A percentile compares a stretch with the other conserved stretches of the same genome.
These are phyloP conservation scores for Boletellus sp. DNA, from an alignment of 1,284 basidiomycete species.

Conservation along the genomic window DNA sequence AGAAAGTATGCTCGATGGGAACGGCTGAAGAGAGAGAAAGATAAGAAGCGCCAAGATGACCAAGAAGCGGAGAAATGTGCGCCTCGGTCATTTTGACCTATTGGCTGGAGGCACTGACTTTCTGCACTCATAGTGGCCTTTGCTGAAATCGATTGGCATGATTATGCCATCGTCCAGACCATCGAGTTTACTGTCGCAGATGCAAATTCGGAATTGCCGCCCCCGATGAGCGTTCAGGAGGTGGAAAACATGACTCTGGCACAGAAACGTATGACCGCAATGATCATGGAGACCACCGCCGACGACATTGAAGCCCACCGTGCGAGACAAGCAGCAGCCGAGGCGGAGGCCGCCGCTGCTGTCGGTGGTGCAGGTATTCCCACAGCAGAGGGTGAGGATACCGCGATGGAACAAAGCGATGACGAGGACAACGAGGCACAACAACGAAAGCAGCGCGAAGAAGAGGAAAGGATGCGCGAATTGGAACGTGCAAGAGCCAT, in stretches of 20 bases:
- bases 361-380: slow-evolving; percentile 55
- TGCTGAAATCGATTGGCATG: slow-evolving; percentile 98
- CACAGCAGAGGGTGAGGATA: slow-evolving; percentile 52
- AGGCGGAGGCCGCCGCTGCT: slow-evolving; percentile 71
- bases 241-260: slow-evolving; percentile 95
- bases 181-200: slow-evolving; percentile 97
- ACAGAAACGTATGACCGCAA: slow-evolving; percentile 96
- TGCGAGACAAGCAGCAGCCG: slow-evolving; percentile 74
- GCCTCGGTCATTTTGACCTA: slow-evolving; percentile 26
- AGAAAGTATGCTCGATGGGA: slow-evolving; percentile 88
- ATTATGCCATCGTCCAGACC: slow-evolving; percentile 97
- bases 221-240: slow-evolving; percentile 92
- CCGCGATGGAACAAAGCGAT: slow-evolving; percentile 73
- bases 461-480: slow-evolving; percentile 74
- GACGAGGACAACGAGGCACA: slow-evolving; percentile 70
- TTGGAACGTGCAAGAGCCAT: slow-evolving; percentile 75
- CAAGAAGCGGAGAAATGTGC: slow-evolving; percentile 82
- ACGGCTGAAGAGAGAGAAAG: slow-evolving; percentile 75
- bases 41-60: slow-evolving; percentile 85
- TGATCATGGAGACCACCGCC: slow-evolving; percentile 93
- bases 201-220: slow-evolving; percentile 86
- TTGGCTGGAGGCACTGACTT: slow-evolving; percentile 11
- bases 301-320: slow-evolving; percentile 81
- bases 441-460: slow-evolving; percentile 64
- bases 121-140: slow-evolving; percentile 64